Base-by-base conservation (phyloP, 129 eudicot species). In the Sambucus nigra region DNA sequence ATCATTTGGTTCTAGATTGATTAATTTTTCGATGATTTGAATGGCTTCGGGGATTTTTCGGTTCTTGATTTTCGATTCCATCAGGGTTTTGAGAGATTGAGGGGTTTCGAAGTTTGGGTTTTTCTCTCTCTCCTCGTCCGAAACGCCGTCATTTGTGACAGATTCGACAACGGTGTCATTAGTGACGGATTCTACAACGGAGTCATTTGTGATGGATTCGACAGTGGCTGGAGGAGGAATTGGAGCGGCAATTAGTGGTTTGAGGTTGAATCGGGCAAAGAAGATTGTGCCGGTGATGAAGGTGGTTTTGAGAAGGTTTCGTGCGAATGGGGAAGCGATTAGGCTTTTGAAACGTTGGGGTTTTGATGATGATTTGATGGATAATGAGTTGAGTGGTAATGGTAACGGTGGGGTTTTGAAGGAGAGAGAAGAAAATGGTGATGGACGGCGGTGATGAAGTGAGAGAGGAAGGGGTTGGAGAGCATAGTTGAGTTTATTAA, bases 1-100 rank as follows among this genome's bases (percentile, higher is more conserved):
- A 4, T 89, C 93, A 3, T 76, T 68, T 0, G 88, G 94, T 63
- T 89, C 86, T 27, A 85, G 66, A 3, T 68, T 64, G 7, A 81
- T 79, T 46, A 89, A 21, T 60, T 66, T 75, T 5, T 76, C 81
- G 2, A 81, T 48, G 3, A 79, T 51, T 7, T 53, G 72, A 11
- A 79, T 69, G 0, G 95, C 98, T 64, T 79, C 88, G 0, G 63
- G 59, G 5, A 79, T 29, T 25, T 89, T 81, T 10, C 64, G 68
- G 40, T 19, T 57, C 60, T 85, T 85, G 15, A 85, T 71, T 24
- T 73, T 73, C 10, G 63, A 25, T 45, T 85, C 95, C 88, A 89
- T 71, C 57, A 85, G 64, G 13, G 41, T 31, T 60, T 61, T 76
- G 6, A 89, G 52, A 0, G 67, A 78, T 7, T 73, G 69, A 0